phyloP scores from a whole-genome alignment of 202 grass and related monocot species.

The Schoenoplectus tabernaemontani region DNA sequence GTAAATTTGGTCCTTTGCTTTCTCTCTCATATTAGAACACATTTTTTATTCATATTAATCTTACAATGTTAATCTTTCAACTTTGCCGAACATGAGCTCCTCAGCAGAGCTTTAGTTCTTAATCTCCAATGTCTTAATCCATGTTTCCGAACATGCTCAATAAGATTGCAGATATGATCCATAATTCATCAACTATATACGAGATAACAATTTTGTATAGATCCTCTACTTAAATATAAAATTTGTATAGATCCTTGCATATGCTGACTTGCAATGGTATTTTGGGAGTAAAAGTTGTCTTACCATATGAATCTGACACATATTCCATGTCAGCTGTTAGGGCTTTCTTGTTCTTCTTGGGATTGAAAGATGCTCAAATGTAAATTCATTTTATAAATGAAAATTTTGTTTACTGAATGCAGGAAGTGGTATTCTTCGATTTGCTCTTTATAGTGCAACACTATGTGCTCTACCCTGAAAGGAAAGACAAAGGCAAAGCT shows the following conservation, averaged over 20 bases:
- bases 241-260: neutral
- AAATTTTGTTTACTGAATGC: constrained; percentile 26
- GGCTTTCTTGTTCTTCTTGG: neutral
- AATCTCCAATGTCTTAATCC: no score
- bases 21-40: no score
- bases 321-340: neutral
- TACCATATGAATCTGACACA: neutral
- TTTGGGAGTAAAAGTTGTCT: neutral
- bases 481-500: constrained; percentile 42
- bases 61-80: no score
- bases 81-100: no score
- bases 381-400: neutral
- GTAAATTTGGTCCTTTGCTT: no score
- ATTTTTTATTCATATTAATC: no score
- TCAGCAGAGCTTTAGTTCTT: no score
- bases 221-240: no score
- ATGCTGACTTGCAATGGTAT: neutral
- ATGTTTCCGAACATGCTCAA: no score
- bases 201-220: neutral
- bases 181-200: neutral
- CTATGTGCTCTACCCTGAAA: constrained; percentile 75
- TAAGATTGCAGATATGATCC: neutral
- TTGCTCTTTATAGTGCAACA: constrained; percentile 85
- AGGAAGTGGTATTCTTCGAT: constrained; percentile 89
- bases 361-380: neutral